phyloP scores from a whole-genome alignment of 805 yeast genomes.

The Hanseniaspora occidentalis region DNA sequence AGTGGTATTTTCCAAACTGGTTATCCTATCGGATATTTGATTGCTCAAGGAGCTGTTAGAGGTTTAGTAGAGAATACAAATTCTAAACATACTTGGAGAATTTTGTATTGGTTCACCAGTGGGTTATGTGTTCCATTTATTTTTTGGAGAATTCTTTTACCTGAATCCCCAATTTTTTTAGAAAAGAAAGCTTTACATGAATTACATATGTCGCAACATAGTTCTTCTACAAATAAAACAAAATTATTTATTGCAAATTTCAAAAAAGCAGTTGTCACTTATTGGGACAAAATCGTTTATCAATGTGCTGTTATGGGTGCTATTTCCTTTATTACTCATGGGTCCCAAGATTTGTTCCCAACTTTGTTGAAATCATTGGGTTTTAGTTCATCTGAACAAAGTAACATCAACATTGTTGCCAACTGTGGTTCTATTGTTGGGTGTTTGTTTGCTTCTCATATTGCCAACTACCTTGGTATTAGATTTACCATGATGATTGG shows the following conservation, averaged over 20 bases:
- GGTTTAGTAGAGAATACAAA: slow-evolving; percentile 40
- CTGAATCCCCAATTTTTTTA: slow-evolving; percentile 43
- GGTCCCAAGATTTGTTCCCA: slow-evolving; percentile 64
- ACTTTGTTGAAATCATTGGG: slow-evolving; percentile 39
- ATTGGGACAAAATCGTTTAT: slow-evolving; percentile 51
- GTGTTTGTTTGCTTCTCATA: slow-evolving; percentile 48
- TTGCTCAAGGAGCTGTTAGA: slow-evolving; percentile 54
- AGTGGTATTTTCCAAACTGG: slow-evolving; percentile 73
- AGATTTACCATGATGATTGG: slow-evolving; percentile 46
- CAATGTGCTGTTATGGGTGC: slow-evolving; percentile 51
- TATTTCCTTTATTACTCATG: slow-evolving; percentile 61
- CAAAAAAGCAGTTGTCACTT: slow-evolving; percentile 26
- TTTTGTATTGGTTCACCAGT: slow-evolving; percentile 59
- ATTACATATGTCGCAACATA: slow-evolving; percentile 23
- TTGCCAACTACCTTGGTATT: slow-evolving; percentile 51
- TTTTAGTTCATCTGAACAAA: slow-evolving; percentile 32
- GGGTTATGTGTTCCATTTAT: slow-evolving; percentile 36
- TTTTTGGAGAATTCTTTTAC: slow-evolving; percentile 30
- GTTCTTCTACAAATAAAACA: slow-evolving; percentile 29
- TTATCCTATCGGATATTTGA: slow-evolving; percentile 55
- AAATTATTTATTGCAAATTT: slow-evolving; percentile 25
- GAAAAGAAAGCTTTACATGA: slow-evolving; percentile 19
- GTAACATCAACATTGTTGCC: slow-evolving; percentile 50
- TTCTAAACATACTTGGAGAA: slow-evolving; percentile 45
- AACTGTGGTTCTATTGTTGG: slow-evolving; percentile 60